Evolutionary conservation across 352 stramenopile species (phyloP).

Genomic region (Halophytophthora batemanensis): DNA sequence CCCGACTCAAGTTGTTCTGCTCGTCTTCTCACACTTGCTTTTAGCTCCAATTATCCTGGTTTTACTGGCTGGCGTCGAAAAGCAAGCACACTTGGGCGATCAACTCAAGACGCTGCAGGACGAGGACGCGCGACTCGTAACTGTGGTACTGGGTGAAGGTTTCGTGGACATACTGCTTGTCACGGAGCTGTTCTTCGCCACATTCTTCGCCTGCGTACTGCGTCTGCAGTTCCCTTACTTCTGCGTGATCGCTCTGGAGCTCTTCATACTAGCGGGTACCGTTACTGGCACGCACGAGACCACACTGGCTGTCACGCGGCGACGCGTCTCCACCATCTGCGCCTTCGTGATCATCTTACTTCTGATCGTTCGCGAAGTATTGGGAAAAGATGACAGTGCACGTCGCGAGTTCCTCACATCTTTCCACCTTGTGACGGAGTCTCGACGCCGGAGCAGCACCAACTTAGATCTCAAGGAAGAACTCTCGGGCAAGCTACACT

Average conservation of each 20-base stretch:
- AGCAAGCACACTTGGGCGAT: conserved; percentile 17
- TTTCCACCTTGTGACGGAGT: conserved; percentile 50
- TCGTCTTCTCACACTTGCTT: conserved; percentile 45
- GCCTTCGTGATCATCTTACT: conserved; percentile 34
- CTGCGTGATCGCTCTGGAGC: conserved; percentile 33
- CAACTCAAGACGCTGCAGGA: conserved; percentile 13
- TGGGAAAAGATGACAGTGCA: conserved; percentile 44
- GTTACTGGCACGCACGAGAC: conserved; percentile 26
- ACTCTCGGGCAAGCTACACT: conserved; percentile 55
- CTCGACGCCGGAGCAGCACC: conserved; percentile 55
- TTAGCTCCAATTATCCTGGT: conserved; percentile 34
- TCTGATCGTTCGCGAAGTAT: conserved; percentile 36
- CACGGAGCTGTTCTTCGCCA: conserved; percentile 36
- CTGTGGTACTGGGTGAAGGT: conserved; percentile 27
- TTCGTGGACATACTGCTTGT: conserved; percentile 47
- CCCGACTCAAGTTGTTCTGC: conserved; percentile 37
- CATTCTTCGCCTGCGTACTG: conserved; percentile 37
- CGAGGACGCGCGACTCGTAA: conserved; percentile 12
- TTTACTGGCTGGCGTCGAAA: conserved; percentile 33
- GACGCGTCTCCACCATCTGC: conserved; percentile 21
- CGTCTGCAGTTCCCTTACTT: conserved; percentile 61
- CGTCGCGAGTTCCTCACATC: conserved; percentile 50
- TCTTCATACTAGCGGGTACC: conserved; percentile 28
- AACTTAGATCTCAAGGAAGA: conserved; percentile 73
- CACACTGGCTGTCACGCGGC: conserved; percentile 11